Evolutionary conservation across 768 basidiomycete species (phyloP).

Genomic region (Mycena leptocephala): DNA sequence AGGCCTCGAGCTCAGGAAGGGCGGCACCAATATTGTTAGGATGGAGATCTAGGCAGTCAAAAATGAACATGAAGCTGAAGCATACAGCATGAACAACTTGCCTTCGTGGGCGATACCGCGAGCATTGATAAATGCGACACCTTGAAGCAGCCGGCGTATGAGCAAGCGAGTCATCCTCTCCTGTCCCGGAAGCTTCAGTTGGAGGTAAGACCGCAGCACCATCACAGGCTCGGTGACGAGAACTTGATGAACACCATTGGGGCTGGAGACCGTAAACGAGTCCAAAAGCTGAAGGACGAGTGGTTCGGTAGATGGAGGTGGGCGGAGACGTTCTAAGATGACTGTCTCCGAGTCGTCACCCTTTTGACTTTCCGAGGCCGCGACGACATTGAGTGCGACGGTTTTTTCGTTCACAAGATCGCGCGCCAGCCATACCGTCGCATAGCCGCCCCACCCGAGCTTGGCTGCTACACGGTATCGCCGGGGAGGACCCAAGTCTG

Average conservation of each 20-base stretch:
- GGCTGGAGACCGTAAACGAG: neutral
- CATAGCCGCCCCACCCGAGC: neutral
- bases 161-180: neutral
- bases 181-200: neutral
- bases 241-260: neutral
- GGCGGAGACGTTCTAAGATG: neutral
- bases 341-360: neutral
- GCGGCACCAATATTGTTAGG: conserved; percentile 9
- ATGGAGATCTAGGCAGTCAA: neutral
- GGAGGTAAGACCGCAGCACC: neutral
- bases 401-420: neutral
- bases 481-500: neutral
- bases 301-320: neutral
- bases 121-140: neutral
- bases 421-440: conserved; percentile 14
- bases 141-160: neutral
- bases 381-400: neutral
- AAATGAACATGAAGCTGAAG: no score
- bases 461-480: neutral
- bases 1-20: neutral
- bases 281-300: conserved; percentile 1
- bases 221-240: conserved; percentile 5
- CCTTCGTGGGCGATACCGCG: conserved; percentile 14
- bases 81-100: no score
- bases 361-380: neutral